Evolutionary conservation across 768 basidiomycete species (phyloP).

Genomic region (Panellus pusillus): DNA sequence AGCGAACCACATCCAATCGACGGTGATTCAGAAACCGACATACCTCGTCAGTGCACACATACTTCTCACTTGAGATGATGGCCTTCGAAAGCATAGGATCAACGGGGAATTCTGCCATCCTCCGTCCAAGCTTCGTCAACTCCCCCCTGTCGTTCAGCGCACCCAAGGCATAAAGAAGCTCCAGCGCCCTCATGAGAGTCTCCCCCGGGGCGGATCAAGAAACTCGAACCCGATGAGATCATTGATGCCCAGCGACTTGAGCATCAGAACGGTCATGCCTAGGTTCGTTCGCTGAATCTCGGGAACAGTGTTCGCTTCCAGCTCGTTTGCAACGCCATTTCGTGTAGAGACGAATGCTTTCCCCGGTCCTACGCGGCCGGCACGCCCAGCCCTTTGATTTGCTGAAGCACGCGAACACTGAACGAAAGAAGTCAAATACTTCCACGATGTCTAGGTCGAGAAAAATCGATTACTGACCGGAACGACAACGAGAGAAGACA

Average conservation of each 20-base stretch:
- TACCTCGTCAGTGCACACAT: constrained; percentile 94
- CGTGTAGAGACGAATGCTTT: constrained; percentile 98
- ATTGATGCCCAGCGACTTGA: constrained; percentile 98
- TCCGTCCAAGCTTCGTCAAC: constrained; percentile 91
- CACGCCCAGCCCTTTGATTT: constrained; percentile 94
- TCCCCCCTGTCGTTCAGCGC: constrained; percentile 96
- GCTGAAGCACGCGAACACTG: constrained; percentile 98
- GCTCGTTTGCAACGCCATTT: constrained; percentile 98
- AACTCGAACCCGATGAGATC: constrained; percentile 98
- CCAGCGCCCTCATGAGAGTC: constrained; percentile 92
- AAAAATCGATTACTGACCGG: constrained; percentile 58
- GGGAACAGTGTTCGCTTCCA: constrained; percentile 95
- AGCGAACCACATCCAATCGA: background rate
- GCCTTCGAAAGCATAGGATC: constrained; percentile 97
- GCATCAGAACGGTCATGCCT: constrained; percentile 89
- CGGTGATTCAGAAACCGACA: constrained; percentile 21
- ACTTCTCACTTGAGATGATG: constrained; percentile 94
- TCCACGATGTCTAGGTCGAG: background rate
- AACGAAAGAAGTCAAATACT: background rate
- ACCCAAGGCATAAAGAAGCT: constrained; percentile 92
- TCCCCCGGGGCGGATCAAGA: constrained; percentile 98
- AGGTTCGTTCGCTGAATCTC: constrained; percentile 99
- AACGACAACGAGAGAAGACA: constrained; percentile 95
- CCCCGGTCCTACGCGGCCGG: constrained; percentile 96
- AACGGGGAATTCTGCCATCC: constrained; percentile 99